phyloP scores from a whole-genome alignment of 2,329 filamentous ascomycete genomes.

The Calonectria crousiana region DNA sequence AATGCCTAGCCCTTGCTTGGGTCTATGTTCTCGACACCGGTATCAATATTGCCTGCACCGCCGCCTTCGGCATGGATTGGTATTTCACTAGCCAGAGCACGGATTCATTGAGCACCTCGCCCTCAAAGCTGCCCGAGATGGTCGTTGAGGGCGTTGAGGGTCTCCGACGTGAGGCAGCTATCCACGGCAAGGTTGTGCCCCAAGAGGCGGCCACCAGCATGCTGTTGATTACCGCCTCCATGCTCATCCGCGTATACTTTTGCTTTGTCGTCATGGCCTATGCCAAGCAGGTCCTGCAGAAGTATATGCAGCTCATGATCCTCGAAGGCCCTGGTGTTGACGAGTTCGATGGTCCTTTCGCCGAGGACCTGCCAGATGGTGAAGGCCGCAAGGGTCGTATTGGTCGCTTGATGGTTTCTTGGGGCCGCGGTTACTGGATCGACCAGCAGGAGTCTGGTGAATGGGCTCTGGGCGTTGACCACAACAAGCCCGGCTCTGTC shows the following conservation, averaged over 20 bases:
- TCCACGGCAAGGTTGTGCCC: slow-evolving; percentile 53
- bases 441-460: slow-evolving; percentile 74
- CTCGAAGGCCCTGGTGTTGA: slow-evolving; percentile 63
- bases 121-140: slow-evolving; percentile 41
- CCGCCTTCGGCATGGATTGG: slow-evolving; percentile 86
- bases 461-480: slow-evolving; percentile 73
- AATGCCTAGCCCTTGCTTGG: slow-evolving; percentile 85
- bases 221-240: slow-evolving; percentile 79
- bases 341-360: slow-evolving; percentile 75
- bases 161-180: slow-evolving; percentile 48
- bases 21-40: slow-evolving; percentile 86
- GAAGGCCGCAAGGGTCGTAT: slow-evolving; percentile 83
- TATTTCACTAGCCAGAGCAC: slow-evolving; percentile 75
- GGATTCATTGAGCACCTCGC: slow-evolving; percentile 49
- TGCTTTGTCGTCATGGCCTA: slow-evolving; percentile 86
- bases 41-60: slow-evolving; percentile 85
- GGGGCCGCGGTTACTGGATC: slow-evolving; percentile 85
- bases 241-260: slow-evolving; percentile 84
- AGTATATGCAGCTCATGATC: slow-evolving; percentile 63
- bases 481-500: slow-evolving; percentile 66
- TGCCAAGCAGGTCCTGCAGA: slow-evolving; percentile 80
- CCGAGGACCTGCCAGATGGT: slow-evolving; percentile 76
- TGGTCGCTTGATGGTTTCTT: slow-evolving; percentile 81
- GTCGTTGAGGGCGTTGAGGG: slow-evolving; percentile 50
- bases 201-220: slow-evolving; percentile 81